Base-by-base conservation (phyloP, 495 filamentous ascomycete genomes). In the Elaphomyces granulatus region DNA sequence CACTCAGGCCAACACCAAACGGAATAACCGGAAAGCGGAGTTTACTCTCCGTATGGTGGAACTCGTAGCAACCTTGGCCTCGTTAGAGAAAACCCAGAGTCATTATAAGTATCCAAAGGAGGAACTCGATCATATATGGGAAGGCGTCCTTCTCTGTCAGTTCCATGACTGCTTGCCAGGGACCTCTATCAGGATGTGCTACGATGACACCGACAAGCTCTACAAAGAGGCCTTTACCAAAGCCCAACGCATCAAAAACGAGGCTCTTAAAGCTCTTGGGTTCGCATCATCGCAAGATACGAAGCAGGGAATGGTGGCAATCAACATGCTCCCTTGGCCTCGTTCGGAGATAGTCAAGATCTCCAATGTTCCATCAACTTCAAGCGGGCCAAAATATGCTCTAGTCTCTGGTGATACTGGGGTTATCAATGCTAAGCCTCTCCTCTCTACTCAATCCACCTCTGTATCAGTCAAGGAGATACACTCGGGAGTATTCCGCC, bases 111-210 rank as follows among this genome's bases (percentile, higher is more conserved):
- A 96, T 52, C 90, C 90, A 1, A 98, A 95, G 61, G 70, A 80
- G 50, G 71, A 86, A 12, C 75, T 98, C 36, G 90, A 98, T 53
- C 68, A 79, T 34, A 86, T 98, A 77, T 98, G 90, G 90, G 88
- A 98, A 60, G 68, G 62, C 18, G 67, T 76, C 0, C 69, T 92
- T 8, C 74, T 94, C 14, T 94, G 87, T 49, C 90, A 98, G 48
- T 96, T 96, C 67, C 90, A 98, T 51, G 90, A 98, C 54, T 94
- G 88, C 53, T 64, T 98, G 26, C 90, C 90, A 8, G 90, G 90
- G n/a, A 92, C 81, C 52, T 78, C 76, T 14, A 96, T 98, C 44
- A 86, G 88, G 54, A 94, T 98, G 87, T 88, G 82, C 54, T 95
- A 95, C 54, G 80, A 84, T 50, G 90, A 98, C 47, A 90, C 84